Base-by-base conservation (phyloP, 2,329 filamentous ascomycete genomes). In the Fusarium sp. region DNA sequence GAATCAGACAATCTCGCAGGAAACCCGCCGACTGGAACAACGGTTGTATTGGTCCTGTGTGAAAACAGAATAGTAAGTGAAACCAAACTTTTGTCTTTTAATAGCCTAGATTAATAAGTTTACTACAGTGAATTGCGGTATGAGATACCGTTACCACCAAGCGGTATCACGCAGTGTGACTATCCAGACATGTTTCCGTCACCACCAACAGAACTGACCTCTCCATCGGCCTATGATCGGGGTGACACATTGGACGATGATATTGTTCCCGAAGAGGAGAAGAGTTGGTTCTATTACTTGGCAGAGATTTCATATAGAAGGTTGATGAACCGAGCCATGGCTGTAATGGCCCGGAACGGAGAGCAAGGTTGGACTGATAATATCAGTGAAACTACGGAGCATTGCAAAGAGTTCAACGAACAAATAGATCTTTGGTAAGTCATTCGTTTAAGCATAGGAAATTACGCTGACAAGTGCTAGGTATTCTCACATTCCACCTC, bases 1-100 rank as follows among this genome's bases (percentile, higher is more conserved):
- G 12, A n/a, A 0, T 15, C 18, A 47, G 7, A 20, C 29, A 22
- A 47, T 11, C 0, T 47, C 39, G 8, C 53, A 45, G 4, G 53
- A 47, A 47, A 47, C 14, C 8, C 53, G 41, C 4, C 39, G 54
- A 29, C 31, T 56, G 17, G 54, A 56, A 33, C 54, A 56, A 27
- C 45, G 54, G 29, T n/a, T 56, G 22, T 56, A 56, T n/a, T 56
- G 54, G 54, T 56, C 54, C 5, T 56, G 54, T 12, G 54, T 56
- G 1, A 56, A 56, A 20, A 47, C 54, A 1, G 54, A 56, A 47
- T 56, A 56, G 41, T 56, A 25, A 36, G 54, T 56, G 6, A 5
- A 29, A 1, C 4, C 4, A 17, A 2, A 1, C 7, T 10, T 15
- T 7, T n/a, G 7, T 6, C 4, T 38, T 39, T 4, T 0, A 4